phyloP scores from a whole-genome alignment of 345 rosid genomes.

The Adansonia digitata region DNA sequence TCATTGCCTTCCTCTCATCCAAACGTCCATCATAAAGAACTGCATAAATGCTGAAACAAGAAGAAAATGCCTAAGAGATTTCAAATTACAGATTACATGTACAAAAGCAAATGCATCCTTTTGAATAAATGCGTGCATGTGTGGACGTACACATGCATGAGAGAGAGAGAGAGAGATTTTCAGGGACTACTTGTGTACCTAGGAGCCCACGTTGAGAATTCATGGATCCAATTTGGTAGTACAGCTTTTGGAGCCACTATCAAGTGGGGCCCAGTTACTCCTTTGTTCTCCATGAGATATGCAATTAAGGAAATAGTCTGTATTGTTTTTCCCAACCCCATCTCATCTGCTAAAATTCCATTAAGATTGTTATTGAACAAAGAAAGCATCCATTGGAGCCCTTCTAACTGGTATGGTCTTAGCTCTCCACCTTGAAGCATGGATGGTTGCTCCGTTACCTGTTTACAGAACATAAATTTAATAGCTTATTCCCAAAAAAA shows the following conservation, averaged over 20 bases:
- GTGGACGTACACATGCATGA: background rate
- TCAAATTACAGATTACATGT: background rate
- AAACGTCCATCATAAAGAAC: slow-evolving; percentile 94
- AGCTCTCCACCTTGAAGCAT: slow-evolving; percentile 91
- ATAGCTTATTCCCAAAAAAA: slow-evolving; percentile 14
- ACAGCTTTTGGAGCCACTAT: slow-evolving; percentile 99
- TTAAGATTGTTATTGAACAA: slow-evolving; percentile 93
- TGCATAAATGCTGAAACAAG: slow-evolving; percentile 66
- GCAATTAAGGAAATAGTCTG: slow-evolving; percentile 94
- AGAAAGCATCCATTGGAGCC: slow-evolving; percentile 99
- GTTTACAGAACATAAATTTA: slow-evolving; percentile 26
- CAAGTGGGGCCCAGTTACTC: slow-evolving; percentile 84
- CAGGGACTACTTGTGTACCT: slow-evolving; percentile 35
- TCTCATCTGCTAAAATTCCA: slow-evolving; percentile 99
- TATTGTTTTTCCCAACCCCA: slow-evolving; percentile 98
- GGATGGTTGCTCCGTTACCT: slow-evolving; percentile 95
- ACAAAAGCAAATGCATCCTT: background rate
- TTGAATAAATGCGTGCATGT: background rate
- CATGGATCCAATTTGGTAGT: slow-evolving; percentile 92
- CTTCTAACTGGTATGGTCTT: slow-evolving; percentile 90
- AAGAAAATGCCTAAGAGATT: slow-evolving; percentile 22
- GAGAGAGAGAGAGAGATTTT: background rate
- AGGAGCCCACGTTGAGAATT: slow-evolving; percentile 91
- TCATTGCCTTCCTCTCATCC: slow-evolving; percentile 89
- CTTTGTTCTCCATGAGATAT: slow-evolving; percentile 83